Base-by-base conservation (phyloP, 2,329 filamentous ascomycete species). In the Fusarium odoratissimum region DNA sequence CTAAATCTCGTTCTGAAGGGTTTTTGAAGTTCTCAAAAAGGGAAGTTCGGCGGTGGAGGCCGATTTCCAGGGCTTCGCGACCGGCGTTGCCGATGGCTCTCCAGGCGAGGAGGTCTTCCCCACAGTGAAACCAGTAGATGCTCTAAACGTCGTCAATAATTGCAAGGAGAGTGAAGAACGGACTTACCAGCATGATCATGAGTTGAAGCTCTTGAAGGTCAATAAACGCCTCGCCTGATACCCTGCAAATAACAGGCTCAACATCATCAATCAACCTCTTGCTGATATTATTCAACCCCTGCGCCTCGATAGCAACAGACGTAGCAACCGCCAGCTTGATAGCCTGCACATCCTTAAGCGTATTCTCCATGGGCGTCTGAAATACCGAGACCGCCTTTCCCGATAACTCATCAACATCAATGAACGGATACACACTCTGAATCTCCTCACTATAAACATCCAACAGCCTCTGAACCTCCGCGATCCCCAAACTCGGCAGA, bases 81-180 rank as follows among this genome's bases (percentile, higher is more conserved):
- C 63, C 63, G 2, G 63, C 60, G 6, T 28, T 57, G 2, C 63
- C 63, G 7, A 64, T 49, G 8, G 63, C 49, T 46, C 63, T 57
- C 63, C 63, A 66, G n/a, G 63, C 60, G 10, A 66, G 49, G 5
- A 66, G 35, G 6, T 66, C 63, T 11, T 66, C 63, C 0, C 63
- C 63, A 8, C 63, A 66, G 14, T 57, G 49, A 14, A 66, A 66
- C 63, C 63, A 66, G 25, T 64, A 66, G 8, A 66, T 66, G n/a
- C 63, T 66, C 63, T 63, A 25, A 25, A 25, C 23, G 23, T 25
- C 23, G 23, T 25, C 23, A 38, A 28, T 58, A 30, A 17, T 7
- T 8, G 9, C 16, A 14, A 37, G 9, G 2, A 45, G 17, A 45
- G 14, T 46, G 5, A n/a, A 10, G 16, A 4, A 6, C 11, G 6